phyloP scores from a whole-genome alignment of 176 grass and related monocot species.

The Saccharum officinarum region DNA sequence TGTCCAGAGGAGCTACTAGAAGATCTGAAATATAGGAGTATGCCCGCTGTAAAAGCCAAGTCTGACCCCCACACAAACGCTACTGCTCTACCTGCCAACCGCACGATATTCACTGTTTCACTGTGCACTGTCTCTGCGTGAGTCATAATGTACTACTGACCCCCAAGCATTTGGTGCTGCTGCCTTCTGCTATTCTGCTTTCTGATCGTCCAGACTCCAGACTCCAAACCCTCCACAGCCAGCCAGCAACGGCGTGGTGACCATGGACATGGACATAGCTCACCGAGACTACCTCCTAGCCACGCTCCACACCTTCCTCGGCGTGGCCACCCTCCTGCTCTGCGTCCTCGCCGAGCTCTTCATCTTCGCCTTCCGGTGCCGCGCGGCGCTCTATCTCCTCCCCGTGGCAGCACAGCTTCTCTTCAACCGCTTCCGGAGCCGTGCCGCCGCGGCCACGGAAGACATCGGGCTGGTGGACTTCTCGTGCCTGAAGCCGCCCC shows the following conservation, averaged over 20 bases:
- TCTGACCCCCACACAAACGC: too few relatives aligned
- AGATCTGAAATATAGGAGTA: too few relatives aligned
- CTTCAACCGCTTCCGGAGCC: neutral
- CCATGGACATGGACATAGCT: neutral
- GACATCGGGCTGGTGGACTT: conserved; percentile 56
- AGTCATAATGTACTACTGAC: neutral
- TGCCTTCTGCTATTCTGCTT: neutral
- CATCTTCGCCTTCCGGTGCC: conserved; percentile 18
- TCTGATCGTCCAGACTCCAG: neutral
- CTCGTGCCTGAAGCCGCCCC: conserved; percentile 66
- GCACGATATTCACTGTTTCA: neutral
- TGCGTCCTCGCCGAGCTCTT: conserved; percentile 44
- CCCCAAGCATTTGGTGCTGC: neutral
- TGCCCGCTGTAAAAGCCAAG: too few relatives aligned
- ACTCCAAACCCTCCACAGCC: neutral
- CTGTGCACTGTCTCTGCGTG: neutral
- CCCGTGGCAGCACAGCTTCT: conserved; percentile 44
- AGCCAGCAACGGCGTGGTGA: neutral
- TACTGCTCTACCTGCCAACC: neutral
- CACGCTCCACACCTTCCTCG: conserved; percentile 11
- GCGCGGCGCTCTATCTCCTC: conserved; percentile 24
- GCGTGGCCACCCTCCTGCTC: conserved; percentile 11
- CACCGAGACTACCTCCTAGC: conserved; percentile 17
- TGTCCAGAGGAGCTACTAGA: too few relatives aligned
- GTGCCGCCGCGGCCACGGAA: neutral